A percentile compares a stretch with the other conserved stretches of the same genome.
Evolutionary conservation across 306 rosid genomes (phyloP).

Genomic region (Trichosanthes cucumerina): DNA sequence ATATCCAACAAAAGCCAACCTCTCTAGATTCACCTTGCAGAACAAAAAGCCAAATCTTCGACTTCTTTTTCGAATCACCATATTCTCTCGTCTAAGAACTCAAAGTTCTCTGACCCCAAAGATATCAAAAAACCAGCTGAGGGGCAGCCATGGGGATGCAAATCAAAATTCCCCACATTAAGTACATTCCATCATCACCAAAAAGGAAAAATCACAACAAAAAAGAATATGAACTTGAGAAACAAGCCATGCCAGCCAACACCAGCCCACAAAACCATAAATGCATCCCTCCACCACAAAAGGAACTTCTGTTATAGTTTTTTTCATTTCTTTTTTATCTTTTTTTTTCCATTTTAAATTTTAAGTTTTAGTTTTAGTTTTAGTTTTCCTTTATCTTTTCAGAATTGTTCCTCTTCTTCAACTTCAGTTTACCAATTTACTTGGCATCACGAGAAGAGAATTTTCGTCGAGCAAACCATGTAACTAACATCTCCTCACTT

Average conservation of each 20-base stretch:
- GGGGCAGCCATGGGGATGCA: conserved; percentile 4
- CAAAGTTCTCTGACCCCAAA: conserved; percentile 1
- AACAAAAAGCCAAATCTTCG: neutral
- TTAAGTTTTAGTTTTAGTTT: neutral
- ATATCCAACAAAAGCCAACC: neutral
- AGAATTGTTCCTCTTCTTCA: neutral
- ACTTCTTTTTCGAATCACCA: neutral
- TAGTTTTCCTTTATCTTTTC: no score
- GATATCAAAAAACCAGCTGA: conserved; percentile 11
- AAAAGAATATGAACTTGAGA: neutral
- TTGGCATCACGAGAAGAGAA: conserved; percentile 8
- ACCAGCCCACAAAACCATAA: conserved; percentile 9
- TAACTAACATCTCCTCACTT: neutral
- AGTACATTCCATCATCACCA: conserved; percentile 6
- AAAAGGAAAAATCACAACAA: neutral
- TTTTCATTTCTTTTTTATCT: neutral
- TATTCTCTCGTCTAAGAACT: neutral
- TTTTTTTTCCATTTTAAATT: neutral
- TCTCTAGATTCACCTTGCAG: neutral
- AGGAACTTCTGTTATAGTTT: neutral
- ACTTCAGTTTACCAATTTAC: neutral
- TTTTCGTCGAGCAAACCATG: neutral
- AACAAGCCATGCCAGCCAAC: neutral
- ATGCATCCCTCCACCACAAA: conserved; percentile 3
- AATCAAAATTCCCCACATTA: conserved; percentile 6